A percentile compares a stretch with the other conserved stretches of the same genome.
Conservation (phyloP, 2,329 filamentous ascomycete species). For the Botrytis fragariae region DNA sequence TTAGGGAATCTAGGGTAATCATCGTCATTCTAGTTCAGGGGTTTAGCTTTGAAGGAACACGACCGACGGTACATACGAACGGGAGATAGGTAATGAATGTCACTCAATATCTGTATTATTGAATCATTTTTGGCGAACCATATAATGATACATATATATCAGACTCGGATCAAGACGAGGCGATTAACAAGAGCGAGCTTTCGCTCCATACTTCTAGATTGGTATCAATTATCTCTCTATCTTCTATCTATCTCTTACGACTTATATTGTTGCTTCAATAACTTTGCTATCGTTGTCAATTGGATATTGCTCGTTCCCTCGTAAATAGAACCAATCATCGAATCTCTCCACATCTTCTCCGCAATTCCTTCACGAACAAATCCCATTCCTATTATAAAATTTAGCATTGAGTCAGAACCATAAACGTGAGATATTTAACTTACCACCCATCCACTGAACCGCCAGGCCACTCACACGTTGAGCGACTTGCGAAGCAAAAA, state of each 20-base stretch:
- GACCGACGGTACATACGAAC: neutral
- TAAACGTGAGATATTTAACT: conserved; percentile 3
- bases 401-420: neutral
- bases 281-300: conserved; percentile 68
- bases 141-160: neutral
- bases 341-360: conserved; percentile 97
- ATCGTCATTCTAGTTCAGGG: conserved; percentile 1
- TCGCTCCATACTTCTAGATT: conserved; percentile 9
- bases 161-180: neutral
- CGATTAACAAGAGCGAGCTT: neutral
- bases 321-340: conserved; percentile 98
- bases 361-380: conserved; percentile 95
- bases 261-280: conserved; percentile 68
- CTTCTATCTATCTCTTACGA: conserved; percentile 37
- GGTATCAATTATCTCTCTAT: conserved; percentile 1
- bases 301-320: conserved; percentile 84
- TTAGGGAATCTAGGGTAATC: neutral
- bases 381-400: conserved; percentile 60
- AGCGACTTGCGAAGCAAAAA: conserved; percentile 91
- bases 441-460: conserved; percentile 97
- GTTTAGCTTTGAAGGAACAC: neutral
- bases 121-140: neutral
- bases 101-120: neutral
- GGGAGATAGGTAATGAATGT: neutral
- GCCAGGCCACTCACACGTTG: conserved; percentile 80